Base-by-base conservation (phyloP, 2,329 filamentous ascomycete species). In the Trichoderma endophyticum region DNA sequence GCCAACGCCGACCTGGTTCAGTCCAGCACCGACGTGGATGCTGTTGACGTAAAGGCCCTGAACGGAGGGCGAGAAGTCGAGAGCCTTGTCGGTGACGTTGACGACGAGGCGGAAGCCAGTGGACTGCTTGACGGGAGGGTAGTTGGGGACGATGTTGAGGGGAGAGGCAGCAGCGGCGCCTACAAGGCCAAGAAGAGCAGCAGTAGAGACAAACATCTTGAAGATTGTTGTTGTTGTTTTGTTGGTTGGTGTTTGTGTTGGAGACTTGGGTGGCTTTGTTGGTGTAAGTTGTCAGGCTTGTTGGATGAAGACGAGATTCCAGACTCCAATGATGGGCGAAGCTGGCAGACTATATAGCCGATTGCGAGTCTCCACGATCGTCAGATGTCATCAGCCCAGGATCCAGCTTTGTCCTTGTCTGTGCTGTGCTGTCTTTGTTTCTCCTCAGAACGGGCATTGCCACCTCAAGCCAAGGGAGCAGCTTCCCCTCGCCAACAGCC, bases 11-110 rank as follows among this genome's bases (percentile, higher is more conserved):
- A 81, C 82, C n/a, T 80, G 77, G 72, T 78, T 80, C n/a, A 79
- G 68, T 2, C 81, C 82, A 1, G 84, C 81, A 32, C 83, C 83
- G 12, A 78, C 77, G 77, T 85, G 84, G 65, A 83, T 81, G 56
- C 79, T 81, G 64, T 78, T 75, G 26, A 86, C 68, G 59, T 78
- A 78, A 69, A 77, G 81, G 75, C 80, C 77, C 28, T 86, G 77
- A 72, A 86, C 78, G 0, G 82, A 76, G 0, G 81, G 78, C 9
- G 69, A 74, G 26, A 85, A 79, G 74, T 84, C 82, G 12, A 73
- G 73, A 15, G 77, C 63, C 1, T 75, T 76, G 75, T 83, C 79
- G 9, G 82, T 83, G 56, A 85, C 81, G 71, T 85, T 83, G 75
- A 82, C 80, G n/a, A 83, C 77, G 21, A 85, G 78, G 28, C 76